Base-by-base conservation (phyloP, 2,329 filamentous ascomycete genomes). In the Trichoderma koningii region DNA sequence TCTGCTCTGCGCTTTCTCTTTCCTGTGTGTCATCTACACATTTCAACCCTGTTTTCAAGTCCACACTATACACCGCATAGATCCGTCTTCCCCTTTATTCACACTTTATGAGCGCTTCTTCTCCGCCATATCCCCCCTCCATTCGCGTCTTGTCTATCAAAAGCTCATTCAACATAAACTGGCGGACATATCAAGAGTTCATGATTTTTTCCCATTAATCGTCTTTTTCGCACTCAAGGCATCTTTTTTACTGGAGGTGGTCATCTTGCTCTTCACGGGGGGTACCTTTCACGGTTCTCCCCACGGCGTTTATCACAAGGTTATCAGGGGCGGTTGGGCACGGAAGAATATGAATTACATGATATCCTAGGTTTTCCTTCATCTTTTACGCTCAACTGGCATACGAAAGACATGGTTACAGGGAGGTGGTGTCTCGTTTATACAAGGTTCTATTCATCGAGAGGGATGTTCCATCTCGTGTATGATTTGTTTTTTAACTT, bases 231-330 rank as follows among this genome's bases (percentile, higher is more conserved):
- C 17, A 14, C 47, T 61, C 21, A 9, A 23, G 23, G 30, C 26
- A 34, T 30, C 19, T 28, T 64, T 64, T 64, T 59, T 41, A 19
- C 44, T 10, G 28, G 30, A 26, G 38, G 47, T 17, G 48, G 17
- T n/a, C 53, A 19, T 17, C n/a, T 34, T 45, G 30, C 15, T 51
- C 21, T 30, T 38, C 12, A 10, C 26, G 41, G 34, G 23, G 38
- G n/a, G 28, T 50, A 34, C 44, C 42, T 12, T 19, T 55, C 23
- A 12, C n/a, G 14, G 4, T 34, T 41, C 42, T 21, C 38, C 59
- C 47, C 15, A 55, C 26, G 65, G 65, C 65, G 65, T 66, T 66
- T 65, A 23, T 23, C 21, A 28, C 23, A 41, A n/a, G 61, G 59
- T 62, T 30, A 47, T 63, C 52, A 56, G 44, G 61, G 52, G 21